Base-by-base conservation (phyloP, 2,329 filamentous ascomycete species). In the Claviceps sp. region DNA sequence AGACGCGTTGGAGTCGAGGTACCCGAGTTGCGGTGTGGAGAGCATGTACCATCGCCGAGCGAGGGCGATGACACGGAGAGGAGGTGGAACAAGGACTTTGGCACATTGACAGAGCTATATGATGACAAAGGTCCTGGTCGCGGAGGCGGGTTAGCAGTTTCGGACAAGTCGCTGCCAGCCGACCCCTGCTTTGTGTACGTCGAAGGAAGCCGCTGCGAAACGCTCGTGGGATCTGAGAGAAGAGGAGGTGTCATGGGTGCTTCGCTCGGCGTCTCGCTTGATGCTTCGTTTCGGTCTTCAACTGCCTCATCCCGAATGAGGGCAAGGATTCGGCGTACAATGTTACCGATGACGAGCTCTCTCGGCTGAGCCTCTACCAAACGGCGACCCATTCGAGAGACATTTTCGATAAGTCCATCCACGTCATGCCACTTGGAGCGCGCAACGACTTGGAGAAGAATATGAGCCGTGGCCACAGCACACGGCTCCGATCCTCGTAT, bases 271-370 rank as follows among this genome's bases (percentile, higher is more conserved):
- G 77, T 75, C 59, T 87, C 84, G 64, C 78, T 83, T 38, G 66
- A 67, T 50, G 59, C 68, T 53, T 83, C 82, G 54, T 86, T 86
- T 53, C 83, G 74, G 59, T 88, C 85, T 60, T 94, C 88, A 59
- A 87, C 84, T 40, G 87, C 86, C 62, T 97, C 90, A 62, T 96
- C 90, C 49, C 93, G 82, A 57, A 98, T 93, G 56, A 98, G 76
- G 44, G 89, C 87, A 39, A 98, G 73, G 2, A 97, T 86, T 55
- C 93, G 83, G 54, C 90, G 82, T 46, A 96, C 88, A 59, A 98
- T 90, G 63, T 98, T 98, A 50, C 89, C 91, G 45, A 96, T 88
- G 5, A 89, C 88, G 59, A 95, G 83, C 70, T 97, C 93, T 54
- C 85, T 80, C 16, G 91, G 91, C 61, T 95, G 88, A 7, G 93